These are phyloP conservation scores for Immersiella caudata DNA, from an alignment of 495 filamentous ascomycete genomes.

Conservation along the genomic window DNA sequence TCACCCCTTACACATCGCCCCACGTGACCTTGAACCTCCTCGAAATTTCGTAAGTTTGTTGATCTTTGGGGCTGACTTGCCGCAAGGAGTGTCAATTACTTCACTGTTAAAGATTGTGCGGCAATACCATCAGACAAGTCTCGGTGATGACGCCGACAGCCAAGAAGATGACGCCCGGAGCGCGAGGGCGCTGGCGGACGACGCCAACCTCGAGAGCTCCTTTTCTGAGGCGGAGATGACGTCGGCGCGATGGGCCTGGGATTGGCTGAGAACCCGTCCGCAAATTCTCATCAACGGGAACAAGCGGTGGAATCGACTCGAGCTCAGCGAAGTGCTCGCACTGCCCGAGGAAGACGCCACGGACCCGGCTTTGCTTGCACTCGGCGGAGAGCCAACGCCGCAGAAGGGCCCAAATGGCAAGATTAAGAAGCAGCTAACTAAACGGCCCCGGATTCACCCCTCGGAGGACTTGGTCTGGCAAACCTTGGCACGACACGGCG, in stretches of 20 bases:
- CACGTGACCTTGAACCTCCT: not conserved
- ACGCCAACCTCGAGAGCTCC: conserved; percentile 25
- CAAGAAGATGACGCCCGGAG: conserved; percentile 15
- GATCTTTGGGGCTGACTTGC: conserved; percentile 23
- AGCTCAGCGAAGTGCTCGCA: conserved; percentile 44
- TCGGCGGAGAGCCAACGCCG: not conserved
- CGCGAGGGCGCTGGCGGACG: conserved; percentile 1
- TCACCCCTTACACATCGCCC: not conserved
- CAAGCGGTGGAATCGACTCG: conserved; percentile 46
- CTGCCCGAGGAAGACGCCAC: conserved; percentile 37
- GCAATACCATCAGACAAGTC: conserved; percentile 31
- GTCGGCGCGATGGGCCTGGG: conserved; percentile 47
- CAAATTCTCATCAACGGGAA: conserved; percentile 49
- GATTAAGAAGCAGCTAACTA: conserved; percentile 33
- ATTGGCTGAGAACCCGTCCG: conserved; percentile 44
- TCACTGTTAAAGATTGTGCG: conserved; percentile 37
- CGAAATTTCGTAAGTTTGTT: not conserved
- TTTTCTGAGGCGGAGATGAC: conserved; percentile 36
- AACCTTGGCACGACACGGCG: conserved; percentile 76
- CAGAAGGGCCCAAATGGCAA: conserved; percentile 13
- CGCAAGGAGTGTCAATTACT: conserved; percentile 32
- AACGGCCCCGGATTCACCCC: conserved; percentile 38
- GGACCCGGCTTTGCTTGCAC: not conserved
- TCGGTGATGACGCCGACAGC: conserved; percentile 15
- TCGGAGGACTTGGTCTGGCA: conserved; percentile 65